Evolutionary conservation across 2,329 filamentous ascomycete species (phyloP), one percentile per base, ranked within the genome.

Genomic region (Orbilia blumenaviensis): DNA sequence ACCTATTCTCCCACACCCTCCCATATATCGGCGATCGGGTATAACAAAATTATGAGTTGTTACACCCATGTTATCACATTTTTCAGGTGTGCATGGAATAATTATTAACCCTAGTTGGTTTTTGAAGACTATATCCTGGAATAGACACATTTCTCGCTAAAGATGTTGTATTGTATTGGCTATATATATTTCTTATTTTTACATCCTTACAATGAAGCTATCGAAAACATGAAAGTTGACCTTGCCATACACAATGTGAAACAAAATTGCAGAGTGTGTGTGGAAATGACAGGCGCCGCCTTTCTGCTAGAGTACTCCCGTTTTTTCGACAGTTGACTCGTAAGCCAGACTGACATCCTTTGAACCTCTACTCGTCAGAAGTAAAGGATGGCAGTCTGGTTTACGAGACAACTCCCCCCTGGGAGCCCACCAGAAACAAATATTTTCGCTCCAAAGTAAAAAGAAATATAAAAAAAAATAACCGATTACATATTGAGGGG

Each of bases 321-420:
- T 48, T 74, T 62, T 74, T 71, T 71, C 58, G 66, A 74, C 62
- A 74, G 69, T 74, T 74, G 69, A 66, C 69, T 74, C 69, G 69
- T 74, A 74, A 67, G 62, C 69, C 69, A 74, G 69, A 74, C 69
- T 74, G 69, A 74, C 69, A 74, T 74, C 69, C 69, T 74, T 74
- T 74, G 62, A 74, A 74, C 62, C 69, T 61, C 69, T 74, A 74
- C 69, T 71, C 44, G 62, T 56, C 62, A 66, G 69, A 74, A 74
- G 69, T 74, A 74, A 74, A 74, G 69, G 69, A 74, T 74, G 69
- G 69, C 69, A 74, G 69, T 74, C 69, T 74, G 69, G 69, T 74
- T 74, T 74, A 74, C 69, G 69, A 74, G 69, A 74, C 69, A 74
- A 74, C 69, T 74, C 69, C 62, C 69, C 69, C 61, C 66, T 62